Evolutionary conservation across 306 rosid genomes (phyloP).

Genomic region (Cucumis melo): DNA sequence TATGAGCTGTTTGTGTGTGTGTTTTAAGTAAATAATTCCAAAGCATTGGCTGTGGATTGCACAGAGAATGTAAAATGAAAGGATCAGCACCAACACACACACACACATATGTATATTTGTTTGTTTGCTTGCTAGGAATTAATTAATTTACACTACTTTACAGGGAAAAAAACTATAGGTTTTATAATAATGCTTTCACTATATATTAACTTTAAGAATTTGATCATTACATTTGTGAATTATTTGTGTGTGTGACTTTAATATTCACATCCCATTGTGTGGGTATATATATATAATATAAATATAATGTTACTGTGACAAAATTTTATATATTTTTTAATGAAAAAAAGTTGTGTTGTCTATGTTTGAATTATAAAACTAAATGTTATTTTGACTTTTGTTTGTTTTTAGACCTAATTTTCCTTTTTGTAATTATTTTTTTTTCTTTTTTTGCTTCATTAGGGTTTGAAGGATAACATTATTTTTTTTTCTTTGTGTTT

Average conservation of each 20-base stretch:
- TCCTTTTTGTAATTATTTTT: too few species aligned
- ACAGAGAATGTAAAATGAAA: constrained; percentile 5
- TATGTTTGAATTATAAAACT: background rate
- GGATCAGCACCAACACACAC: too few species aligned
- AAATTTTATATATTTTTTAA: too few species aligned
- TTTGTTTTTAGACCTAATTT: too few species aligned
- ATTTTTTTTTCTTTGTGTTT: background rate
- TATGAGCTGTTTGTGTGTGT: constrained; percentile 3
- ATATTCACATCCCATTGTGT: background rate
- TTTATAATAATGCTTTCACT: background rate
- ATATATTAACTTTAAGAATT: too few species aligned
- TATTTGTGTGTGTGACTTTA: background rate
- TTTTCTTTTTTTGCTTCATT: too few species aligned
- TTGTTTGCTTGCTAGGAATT: background rate
- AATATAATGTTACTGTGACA: too few species aligned
- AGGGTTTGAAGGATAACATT: too few species aligned
- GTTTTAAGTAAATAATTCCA: constrained; percentile 5
- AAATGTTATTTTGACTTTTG: background rate
- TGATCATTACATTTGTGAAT: background rate
- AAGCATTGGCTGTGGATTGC: background rate
- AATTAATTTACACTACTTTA: background rate
- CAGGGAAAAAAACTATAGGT: background rate
- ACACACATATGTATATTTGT: too few species aligned
- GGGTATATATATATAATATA: too few species aligned
- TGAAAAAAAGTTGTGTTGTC: background rate